Percentiles rank a stretch among this genome's conserved stretches.
Evolutionary conservation across 441 rosid species (phyloP).

Genomic region (Oxalis stricta): DNA sequence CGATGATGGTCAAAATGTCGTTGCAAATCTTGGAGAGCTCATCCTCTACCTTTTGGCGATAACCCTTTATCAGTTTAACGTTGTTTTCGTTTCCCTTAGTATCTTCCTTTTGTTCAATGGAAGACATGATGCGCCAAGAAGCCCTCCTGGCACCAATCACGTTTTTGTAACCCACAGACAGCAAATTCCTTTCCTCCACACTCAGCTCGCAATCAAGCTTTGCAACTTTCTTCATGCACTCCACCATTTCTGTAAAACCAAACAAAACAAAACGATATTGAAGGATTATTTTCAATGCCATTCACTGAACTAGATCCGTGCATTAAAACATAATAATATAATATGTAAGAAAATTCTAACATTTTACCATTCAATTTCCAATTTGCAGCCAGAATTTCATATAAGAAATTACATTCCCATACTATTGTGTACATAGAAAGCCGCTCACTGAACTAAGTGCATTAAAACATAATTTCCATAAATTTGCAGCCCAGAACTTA

Average conservation of each 20-base stretch:
- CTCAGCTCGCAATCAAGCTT: slow-evolving; percentile 66
- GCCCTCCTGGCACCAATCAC: slow-evolving; percentile 85
- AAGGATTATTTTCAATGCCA: no score
- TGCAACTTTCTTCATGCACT: slow-evolving; percentile 84
- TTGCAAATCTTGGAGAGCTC: slow-evolving; percentile 79
- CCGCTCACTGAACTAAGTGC: no score
- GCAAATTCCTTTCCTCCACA: slow-evolving; percentile 82
- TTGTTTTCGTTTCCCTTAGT: slow-evolving; percentile 69
- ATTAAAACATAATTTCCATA: no score
- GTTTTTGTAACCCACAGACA: slow-evolving; percentile 84
- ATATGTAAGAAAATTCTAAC: no score
- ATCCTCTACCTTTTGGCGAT: slow-evolving; percentile 90
- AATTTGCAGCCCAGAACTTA: no score
- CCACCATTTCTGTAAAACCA: slow-evolving; percentile 72
- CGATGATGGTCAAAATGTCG: slow-evolving; percentile 78
- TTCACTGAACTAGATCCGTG: no score
- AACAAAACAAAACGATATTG: background rate
- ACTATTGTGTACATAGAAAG: no score
- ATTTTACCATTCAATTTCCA: no score
- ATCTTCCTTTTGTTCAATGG: slow-evolving; percentile 88
- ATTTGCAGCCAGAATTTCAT: no score
- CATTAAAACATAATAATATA: no score
- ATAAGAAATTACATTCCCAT: no score
- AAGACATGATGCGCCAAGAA: slow-evolving; percentile 89
- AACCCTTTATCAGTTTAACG: slow-evolving; percentile 66